Evolutionary conservation across 202 grass and related monocot species (phyloP), one percentile per base, ranked within the genome.

Genomic region (Cymbopogon flexuosus): DNA sequence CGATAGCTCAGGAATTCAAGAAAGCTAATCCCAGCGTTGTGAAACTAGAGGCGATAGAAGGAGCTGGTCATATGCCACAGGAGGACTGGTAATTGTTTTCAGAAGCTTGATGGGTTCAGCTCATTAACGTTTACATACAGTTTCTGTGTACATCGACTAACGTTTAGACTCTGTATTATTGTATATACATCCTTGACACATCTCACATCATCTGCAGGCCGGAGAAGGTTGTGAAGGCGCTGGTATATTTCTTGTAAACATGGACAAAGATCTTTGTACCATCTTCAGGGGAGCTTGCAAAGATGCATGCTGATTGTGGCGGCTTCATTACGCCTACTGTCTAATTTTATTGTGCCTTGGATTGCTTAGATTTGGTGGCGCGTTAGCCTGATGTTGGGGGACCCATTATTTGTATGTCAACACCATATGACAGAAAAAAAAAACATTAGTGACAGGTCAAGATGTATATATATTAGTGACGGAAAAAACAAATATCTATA

Each of bases 41-140:
- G 78, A 87, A 97, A 72, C 23, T 97, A 68, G 84, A 84, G 62
- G 14, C 84, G 59, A 92, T 97, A 59, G 94, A 97, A 89, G 94
- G 94, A 79, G 91, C 94, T 58, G 91, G 91, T 42, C 94, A 97
- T 57, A 94, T 97, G 94, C 94, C 89, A 0, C 94, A 97, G 45
- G 94, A 97, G 64, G 94, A 97, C 81, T 89, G 91, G 94, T 97
- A 94, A 40, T 68, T 84, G 5, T 65, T 46, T 39, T 39, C 23
- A 70, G 34, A 21, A 51, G 51, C 58, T 21, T 51, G 70, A 12
- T 64, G 49, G 47, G 57, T 67, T 78, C 61, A 34, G 35, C 57
- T 16, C n/a, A 34, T 75, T 27, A 51, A 14, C 41, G 7, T 29
- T 69, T 60, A 22, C 27, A 13, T 36, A 22, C 33, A 57, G 47